Conservation (phyloP, 2,329 filamentous ascomycete species). For the Phialophora expanda region DNA sequence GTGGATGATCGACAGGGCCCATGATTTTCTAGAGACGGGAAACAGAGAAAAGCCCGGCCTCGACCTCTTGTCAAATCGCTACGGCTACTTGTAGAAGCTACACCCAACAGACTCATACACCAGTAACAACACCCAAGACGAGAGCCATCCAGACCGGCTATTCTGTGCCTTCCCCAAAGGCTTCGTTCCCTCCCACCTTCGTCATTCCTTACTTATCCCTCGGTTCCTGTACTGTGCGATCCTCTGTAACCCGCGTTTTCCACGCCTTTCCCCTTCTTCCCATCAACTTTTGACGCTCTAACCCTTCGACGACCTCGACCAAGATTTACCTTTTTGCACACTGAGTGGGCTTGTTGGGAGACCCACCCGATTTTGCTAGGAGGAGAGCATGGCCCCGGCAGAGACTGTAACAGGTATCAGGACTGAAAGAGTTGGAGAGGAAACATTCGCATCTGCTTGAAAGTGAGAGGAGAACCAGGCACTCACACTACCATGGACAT, state of each 20-base stretch:
- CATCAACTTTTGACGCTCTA: background rate
- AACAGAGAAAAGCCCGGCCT: slow-evolving; percentile 13
- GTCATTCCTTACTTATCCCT: slow-evolving; percentile 12
- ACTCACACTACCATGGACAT: slow-evolving; percentile 34
- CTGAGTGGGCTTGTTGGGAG: slow-evolving; percentile 2
- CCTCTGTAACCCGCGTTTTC: background rate
- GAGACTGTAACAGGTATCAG: background rate
- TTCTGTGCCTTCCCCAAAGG: background rate
- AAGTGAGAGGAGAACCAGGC: background rate
- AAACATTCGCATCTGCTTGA: slow-evolving; percentile 4
- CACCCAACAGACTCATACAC: background rate
- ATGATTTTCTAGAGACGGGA: background rate
- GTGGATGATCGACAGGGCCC: slow-evolving; percentile 11
- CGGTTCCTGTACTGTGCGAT: background rate
- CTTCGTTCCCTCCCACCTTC: background rate
- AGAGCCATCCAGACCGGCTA: background rate
- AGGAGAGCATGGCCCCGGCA: slow-evolving; percentile 24
- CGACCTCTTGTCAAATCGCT: background rate
- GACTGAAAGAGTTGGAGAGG: slow-evolving; percentile 27
- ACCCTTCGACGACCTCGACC: background rate
- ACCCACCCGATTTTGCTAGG: slow-evolving; percentile 11
- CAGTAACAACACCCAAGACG: background rate
- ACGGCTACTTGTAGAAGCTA: background rate
- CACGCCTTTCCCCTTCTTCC: slow-evolving; percentile 2
- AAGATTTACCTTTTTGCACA: background rate